Base-by-base conservation (phyloP, 306 rosid genomes). In the Cicer pinnatifidum region DNA sequence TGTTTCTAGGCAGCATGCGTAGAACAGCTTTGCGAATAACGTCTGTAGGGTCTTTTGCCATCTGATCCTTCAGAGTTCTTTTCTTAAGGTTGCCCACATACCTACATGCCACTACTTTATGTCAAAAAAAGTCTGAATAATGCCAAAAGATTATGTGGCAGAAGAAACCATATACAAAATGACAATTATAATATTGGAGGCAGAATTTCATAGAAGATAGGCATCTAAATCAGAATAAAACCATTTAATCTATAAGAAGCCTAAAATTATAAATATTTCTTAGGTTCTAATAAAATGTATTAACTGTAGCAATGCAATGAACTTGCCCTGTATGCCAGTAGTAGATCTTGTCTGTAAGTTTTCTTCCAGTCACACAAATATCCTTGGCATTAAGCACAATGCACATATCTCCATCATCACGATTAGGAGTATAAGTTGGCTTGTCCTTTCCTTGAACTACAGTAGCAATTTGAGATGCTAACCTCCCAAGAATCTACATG, bases 351-450 rank as follows among this genome's bases (percentile, higher is more conserved):
- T 94, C 76, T 15, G 91, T 94, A 45, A 91, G 96, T 69, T 94
- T 94, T 76, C 96, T 84, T 37, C 98, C 98, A 1, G 98, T 80
- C 83, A 91, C 96, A 74, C 85, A 78, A 56, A 93, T 59, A 80
- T 91, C 98, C 82, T 94, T 89, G 38, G 98, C 97, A 67, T 94
- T 94, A 78, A 91, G 97, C 78, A 94, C 97, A 37, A 94, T 73
- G 81, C 98, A 91, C 94, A 94, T 91, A 77, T 94, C 97, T 54
- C 98, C 98, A 70, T 94, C 97, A 4, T 94, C 97, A 60, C 90
- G 97, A 77, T 91, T 68, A 50, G 98, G 98, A 17, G 97, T 44
- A 20, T 94, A 91, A 7, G 96, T 94, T 39, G 98, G 98, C 74
- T 91, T 94, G 74, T 91, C 98, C 83, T 94, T 94, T 67, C 98